Conservation (phyloP, 2,329 filamentous ascomycete genomes). For the Ceratocystis papillata region DNA sequence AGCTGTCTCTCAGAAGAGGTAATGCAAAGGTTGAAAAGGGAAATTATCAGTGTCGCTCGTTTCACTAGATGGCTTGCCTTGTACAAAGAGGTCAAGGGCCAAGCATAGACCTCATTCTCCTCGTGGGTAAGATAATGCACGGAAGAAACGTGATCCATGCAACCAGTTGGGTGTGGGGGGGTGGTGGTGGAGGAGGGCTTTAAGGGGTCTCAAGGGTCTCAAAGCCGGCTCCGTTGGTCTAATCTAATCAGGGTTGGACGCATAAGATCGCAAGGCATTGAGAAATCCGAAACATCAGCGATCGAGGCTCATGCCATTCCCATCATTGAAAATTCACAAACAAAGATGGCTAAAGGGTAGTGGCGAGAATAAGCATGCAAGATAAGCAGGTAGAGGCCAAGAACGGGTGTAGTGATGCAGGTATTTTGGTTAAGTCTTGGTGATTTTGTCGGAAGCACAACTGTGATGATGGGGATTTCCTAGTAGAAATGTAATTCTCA, state of each 20-base stretch:
- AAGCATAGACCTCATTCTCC: not conserved
- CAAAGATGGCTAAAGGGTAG: not conserved
- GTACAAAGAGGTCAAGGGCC: not conserved
- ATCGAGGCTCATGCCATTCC: conserved; percentile 9
- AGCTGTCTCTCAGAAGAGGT: not conserved
- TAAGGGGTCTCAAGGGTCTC: not conserved
- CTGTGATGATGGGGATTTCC: not conserved
- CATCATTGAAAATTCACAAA: not conserved
- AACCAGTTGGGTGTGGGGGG: too few species aligned
- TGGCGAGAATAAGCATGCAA: not conserved
- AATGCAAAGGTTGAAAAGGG: not conserved
- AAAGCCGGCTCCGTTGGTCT: not conserved
- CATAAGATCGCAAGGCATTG: conserved; percentile 5
- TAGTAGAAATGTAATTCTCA: not conserved
- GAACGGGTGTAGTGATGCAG: not conserved
- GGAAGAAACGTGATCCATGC: not conserved
- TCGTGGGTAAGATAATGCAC: not conserved
- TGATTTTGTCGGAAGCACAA: not conserved
- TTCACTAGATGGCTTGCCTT: not conserved
- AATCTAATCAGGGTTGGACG: not conserved
- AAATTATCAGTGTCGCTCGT: not conserved
- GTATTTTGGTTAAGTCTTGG: not conserved
- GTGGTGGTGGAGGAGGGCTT: not conserved
- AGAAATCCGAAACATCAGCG: conserved; percentile 6
- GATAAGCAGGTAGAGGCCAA: not conserved